phyloP scores from a whole-genome alignment of 441 rosid genomes.

The Arabidopsis hybrid region DNA sequence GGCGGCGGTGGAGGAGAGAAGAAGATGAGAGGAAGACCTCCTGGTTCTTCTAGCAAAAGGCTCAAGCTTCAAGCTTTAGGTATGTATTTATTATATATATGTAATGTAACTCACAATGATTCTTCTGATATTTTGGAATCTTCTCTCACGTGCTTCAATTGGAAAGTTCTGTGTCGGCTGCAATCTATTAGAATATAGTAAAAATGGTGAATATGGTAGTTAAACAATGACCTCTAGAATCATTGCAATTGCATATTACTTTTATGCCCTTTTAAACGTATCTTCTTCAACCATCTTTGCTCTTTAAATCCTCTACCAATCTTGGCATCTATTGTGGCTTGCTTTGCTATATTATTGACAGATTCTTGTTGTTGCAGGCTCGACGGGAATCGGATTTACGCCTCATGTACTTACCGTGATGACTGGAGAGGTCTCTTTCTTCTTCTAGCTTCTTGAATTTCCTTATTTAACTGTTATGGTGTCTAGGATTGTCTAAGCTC shows the following conservation, averaged over 20 bases:
- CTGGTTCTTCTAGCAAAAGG: slow-evolving; percentile 68
- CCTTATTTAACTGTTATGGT: not conserved
- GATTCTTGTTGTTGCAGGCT: slow-evolving; percentile 56
- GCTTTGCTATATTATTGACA: slow-evolving; percentile 14
- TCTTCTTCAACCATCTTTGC: slow-evolving; percentile 15
- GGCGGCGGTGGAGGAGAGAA: slow-evolving; percentile 49
- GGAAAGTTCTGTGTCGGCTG: slow-evolving; percentile 29
- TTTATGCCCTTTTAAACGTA: slow-evolving; percentile 28
- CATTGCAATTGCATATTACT: not conserved
- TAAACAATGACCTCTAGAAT: slow-evolving; percentile 20
- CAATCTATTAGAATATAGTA: slow-evolving; percentile 38
- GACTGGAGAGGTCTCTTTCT: slow-evolving; percentile 80
- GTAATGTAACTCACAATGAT: not conserved
- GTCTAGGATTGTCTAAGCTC: not conserved
- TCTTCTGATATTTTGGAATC: slow-evolving; percentile 20
- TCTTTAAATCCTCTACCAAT: not conserved
- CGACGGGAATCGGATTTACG: slow-evolving; percentile 73
- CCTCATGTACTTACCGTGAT: slow-evolving; percentile 84
- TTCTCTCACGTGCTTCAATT: slow-evolving; percentile 46
- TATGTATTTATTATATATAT: not conserved
- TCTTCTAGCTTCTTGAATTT: not conserved
- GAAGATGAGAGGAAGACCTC: slow-evolving; percentile 82
- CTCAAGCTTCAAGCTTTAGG: slow-evolving; percentile 51
- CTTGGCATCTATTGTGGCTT: slow-evolving; percentile 21
- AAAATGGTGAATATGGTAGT: slow-evolving; percentile 32